These are phyloP conservation scores for Fusarium duplospermum DNA, from an alignment of 2,329 filamentous ascomycete genomes.

Conservation along the genomic window DNA sequence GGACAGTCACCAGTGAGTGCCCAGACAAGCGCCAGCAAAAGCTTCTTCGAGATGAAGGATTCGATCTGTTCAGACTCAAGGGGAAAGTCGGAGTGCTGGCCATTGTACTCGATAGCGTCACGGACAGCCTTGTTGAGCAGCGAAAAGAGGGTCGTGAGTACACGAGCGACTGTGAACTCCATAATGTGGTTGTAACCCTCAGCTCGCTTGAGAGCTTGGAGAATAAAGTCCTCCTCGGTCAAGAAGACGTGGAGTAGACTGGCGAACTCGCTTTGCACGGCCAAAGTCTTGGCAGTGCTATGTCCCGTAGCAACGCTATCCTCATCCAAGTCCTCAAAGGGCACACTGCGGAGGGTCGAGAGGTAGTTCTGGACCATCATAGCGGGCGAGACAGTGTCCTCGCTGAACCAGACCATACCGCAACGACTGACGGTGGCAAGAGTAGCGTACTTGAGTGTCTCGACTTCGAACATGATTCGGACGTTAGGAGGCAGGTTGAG, in stretches of 20 bases:
- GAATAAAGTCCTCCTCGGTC: constrained; percentile 82
- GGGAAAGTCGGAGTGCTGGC: constrained; percentile 93
- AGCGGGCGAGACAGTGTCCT: constrained; percentile 90
- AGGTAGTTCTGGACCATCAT: constrained; percentile 97
- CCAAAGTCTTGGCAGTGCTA: constrained; percentile 80
- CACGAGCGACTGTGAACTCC: constrained; percentile 94
- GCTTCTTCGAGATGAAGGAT: constrained; percentile 90
- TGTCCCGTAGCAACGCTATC: constrained; percentile 83
- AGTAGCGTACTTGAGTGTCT: constrained; percentile 96
- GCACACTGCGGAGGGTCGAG: constrained; percentile 80
- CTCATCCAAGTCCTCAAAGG: constrained; percentile 96
- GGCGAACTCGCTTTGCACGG: constrained; percentile 82
- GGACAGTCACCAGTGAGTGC: constrained; percentile 96
- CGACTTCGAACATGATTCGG: constrained; percentile 99
- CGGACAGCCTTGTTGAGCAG: constrained; percentile 93
- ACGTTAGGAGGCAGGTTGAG: constrained; percentile 94
- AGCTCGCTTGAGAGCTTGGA: constrained; percentile 80
- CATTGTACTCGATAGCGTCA: constrained; percentile 94
- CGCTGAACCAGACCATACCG: constrained; percentile 99
- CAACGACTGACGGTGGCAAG: constrained; percentile 99
- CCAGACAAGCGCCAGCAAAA: constrained; percentile 93
- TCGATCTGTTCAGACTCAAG: constrained; percentile 92
- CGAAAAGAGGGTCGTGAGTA: constrained; percentile 93
- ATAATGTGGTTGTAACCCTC: constrained; percentile 93
- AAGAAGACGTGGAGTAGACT: constrained; percentile 82